Evolutionary conservation across 306 rosid species (phyloP), one percentile per base, ranked within the genome.

Genomic region (Astragalus membranaceus): DNA sequence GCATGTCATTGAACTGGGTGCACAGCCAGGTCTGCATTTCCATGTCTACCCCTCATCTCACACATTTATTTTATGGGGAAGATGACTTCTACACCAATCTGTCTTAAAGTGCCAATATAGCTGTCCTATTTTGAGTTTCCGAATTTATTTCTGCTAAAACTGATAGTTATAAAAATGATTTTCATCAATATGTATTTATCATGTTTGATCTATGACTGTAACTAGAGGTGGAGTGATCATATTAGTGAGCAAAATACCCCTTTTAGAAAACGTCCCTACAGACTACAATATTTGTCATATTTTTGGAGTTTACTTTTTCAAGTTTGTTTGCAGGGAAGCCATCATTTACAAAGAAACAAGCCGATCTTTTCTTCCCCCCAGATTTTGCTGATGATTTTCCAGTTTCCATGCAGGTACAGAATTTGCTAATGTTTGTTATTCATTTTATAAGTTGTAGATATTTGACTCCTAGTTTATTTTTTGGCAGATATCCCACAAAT

Each of bases 331-430:
- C 89, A 95, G 99, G 99, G 80, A 95, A 82, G 68, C 96, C 97
- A 64, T 89, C 99, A 30, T 95, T 95, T 83, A 61, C 99, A 2
- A 95, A 95, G 90, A 95, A 95, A 80, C 99, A 95, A 76, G 97
- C 99, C 15, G 99, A 95, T 88, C 96, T 95, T 35, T 95, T 95
- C 91, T 95, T 95, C 69, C 99, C 99, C 41, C 99, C 99, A 33
- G 99, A 95, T 91, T 95, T 95, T 88, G 93, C 86, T 1, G 99
- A 95, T 72, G 99, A 95, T 76, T 95, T 95, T 78, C 99, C 99
- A 59, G 99, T 95, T 80, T 79, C 99, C 33, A 95, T 95, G 99
- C 99, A 95, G 99, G 99, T 95, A 79, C 35, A 2, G 33, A 68
- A 76, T 81, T 75, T 30, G 43, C 50, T 51, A 55, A n/a, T 72